Percentiles rank a stretch among this genome's conserved stretches.
Conservation (phyloP, 1,284 basidiomycete genomes). For the Ganoderma sp. region DNA sequence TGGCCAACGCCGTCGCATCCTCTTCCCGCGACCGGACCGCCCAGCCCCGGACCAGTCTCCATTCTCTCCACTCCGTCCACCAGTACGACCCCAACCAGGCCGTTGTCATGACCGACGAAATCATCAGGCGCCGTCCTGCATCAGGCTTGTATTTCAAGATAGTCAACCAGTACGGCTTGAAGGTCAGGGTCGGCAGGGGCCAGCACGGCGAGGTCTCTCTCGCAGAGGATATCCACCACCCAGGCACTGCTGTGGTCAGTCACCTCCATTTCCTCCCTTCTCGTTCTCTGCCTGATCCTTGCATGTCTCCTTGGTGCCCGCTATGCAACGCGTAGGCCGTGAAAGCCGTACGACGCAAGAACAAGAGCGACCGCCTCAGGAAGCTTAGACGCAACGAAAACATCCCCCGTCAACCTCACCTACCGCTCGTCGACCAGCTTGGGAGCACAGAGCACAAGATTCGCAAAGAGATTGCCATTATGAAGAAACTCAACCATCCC, state of each 20-base stretch:
- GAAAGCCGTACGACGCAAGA: slow-evolving; percentile 77
- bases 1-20: slow-evolving; percentile 32
- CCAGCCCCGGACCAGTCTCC: slow-evolving; percentile 28
- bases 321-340: slow-evolving; percentile 64
- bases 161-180: slow-evolving; percentile 83
- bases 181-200: slow-evolving; percentile 73
- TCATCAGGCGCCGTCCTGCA: slow-evolving; percentile 28
- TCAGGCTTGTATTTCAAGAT: slow-evolving; percentile 44
- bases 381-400: slow-evolving; percentile 61
- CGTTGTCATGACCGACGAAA: slow-evolving; percentile 67
- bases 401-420: slow-evolving; percentile 58
- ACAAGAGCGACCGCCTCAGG: slow-evolving; percentile 60
- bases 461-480: slow-evolving; percentile 93
- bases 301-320: not conserved
- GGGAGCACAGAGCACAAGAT: slow-evolving; percentile 82
- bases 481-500: slow-evolving; percentile 94
- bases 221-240: slow-evolving; percentile 61
- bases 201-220: slow-evolving; percentile 85
- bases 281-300: not conserved
- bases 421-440: slow-evolving; percentile 63
- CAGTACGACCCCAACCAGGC: slow-evolving; percentile 36
- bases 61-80: slow-evolving; percentile 30
- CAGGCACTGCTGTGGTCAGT: slow-evolving; percentile 48
- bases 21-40: slow-evolving; percentile 29
- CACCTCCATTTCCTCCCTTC: slow-evolving; percentile 13